Evolutionary conservation across 768 basidiomycete species (phyloP).

Genomic region (Tylopilus sp.): DNA sequence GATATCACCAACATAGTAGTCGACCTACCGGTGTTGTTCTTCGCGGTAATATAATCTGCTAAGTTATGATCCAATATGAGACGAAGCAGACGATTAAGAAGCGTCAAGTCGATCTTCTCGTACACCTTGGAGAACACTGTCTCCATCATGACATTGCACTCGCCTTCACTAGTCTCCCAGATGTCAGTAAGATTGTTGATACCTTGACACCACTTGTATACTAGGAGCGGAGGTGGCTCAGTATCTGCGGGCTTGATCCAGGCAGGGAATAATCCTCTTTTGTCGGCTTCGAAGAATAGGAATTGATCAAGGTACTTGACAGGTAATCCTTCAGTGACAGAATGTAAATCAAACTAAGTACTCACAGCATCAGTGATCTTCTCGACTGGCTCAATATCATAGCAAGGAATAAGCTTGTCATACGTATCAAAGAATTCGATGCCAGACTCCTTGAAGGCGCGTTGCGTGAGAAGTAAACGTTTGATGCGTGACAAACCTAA

Average conservation of each 20-base stretch:
- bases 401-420: constrained; percentile 97
- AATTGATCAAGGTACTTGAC: constrained; percentile 91
- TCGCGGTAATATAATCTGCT: constrained; percentile 98
- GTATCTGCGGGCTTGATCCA: constrained; percentile 99
- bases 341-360: constrained; percentile 8
- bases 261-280: constrained; percentile 94
- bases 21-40: constrained; percentile 83
- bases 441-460: constrained; percentile 97
- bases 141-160: constrained; percentile 99
- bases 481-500: constrained; percentile 93
- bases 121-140: constrained; percentile 97
- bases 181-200: constrained; percentile 98
- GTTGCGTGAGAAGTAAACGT: constrained; percentile 91
- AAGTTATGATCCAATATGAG: constrained; percentile 98
- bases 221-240: constrained; percentile 93
- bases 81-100: constrained; percentile 92
- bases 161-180: constrained; percentile 98
- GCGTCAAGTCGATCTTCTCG: constrained; percentile 96
- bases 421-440: constrained; percentile 98
- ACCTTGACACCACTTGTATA: constrained; percentile 99
- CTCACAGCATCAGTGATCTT: constrained; percentile 97
- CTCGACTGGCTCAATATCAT: constrained; percentile 99
- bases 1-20: neutral
- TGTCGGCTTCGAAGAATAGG: constrained; percentile 98
- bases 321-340: constrained; percentile 11